Evolutionary conservation across 257 asterid species (phyloP), one percentile per base, ranked within the genome.

Genomic region (Nicotiana knightiana): DNA sequence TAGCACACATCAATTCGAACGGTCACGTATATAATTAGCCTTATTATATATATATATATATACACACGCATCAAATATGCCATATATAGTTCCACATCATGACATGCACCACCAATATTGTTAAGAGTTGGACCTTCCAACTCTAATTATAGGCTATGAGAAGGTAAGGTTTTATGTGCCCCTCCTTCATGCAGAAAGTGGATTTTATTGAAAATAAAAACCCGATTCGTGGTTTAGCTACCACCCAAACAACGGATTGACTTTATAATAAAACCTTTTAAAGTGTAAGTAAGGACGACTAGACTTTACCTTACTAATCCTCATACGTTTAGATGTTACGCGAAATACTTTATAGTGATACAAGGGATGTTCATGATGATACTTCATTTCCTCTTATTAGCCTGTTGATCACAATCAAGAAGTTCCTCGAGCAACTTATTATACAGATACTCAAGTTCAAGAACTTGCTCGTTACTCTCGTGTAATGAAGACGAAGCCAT

Each of bases 401-500:
- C 71, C 2, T 43, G 46, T 46, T 93, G 78, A 18, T 87, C 84
- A 39, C 18, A 65, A 16, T 85, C 92, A 55, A 93, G 93, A 77
- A 93, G 93, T 37, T 93, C 97, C 26, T 93, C 97, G 4, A 93
- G 90, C 83, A 93, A 67, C 79, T 88, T 85, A 81, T 93, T 86
- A 12, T 93, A 97, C 10, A 57, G 90, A 63, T 13, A 93, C 85
- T 91, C 97, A 53, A 92, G 85, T 88, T 93, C 97, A 32, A 93
- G 10, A 55, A 93, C 94, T 68, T 35, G 86, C 86, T 73, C 62
- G 7, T 48, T 46, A 24, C 43, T 73, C 13, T 37, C 62, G 16
- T 24, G 79, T 3, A 73, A 24, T 28, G 88, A 66, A 2, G 90
- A 28, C 0, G 90, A 53, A 1, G 82, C 67, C 1, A 83, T 61